These are phyloP conservation scores for Sanghuangporus baumii DNA, from an alignment of 1,284 basidiomycete species.

Conservation along the genomic window DNA sequence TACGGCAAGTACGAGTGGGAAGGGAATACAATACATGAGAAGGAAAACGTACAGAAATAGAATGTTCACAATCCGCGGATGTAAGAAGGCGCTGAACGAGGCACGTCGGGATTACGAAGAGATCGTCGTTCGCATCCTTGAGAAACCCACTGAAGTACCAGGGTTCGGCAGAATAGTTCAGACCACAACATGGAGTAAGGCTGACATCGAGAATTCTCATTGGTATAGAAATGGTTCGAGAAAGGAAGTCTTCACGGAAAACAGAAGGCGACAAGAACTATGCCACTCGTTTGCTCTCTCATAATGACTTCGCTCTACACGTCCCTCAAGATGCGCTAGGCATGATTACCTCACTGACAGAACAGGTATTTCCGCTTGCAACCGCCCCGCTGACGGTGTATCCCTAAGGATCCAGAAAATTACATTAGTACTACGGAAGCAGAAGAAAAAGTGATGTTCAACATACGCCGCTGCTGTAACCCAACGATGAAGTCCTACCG, in stretches of 20 bases:
- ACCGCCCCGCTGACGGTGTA: constrained; percentile 11
- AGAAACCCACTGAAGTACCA: neutral
- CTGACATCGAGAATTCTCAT: too few relatives aligned
- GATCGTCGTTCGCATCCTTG: neutral
- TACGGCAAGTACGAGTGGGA: neutral
- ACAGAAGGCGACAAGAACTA: neutral
- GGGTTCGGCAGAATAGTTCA: too few relatives aligned
- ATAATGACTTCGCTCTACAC: neutral
- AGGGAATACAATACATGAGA: neutral
- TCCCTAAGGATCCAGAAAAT: neutral
- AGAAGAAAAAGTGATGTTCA: neutral
- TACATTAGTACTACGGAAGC: neutral
- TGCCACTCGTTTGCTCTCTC: neutral
- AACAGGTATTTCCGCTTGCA: constrained; percentile 10
- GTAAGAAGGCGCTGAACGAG: neutral
- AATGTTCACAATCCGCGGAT: neutral
- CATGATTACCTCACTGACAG: constrained; percentile 13
- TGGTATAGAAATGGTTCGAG: too few relatives aligned
- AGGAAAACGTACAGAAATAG: neutral
- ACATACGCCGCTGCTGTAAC: constrained; percentile 13
- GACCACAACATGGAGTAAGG: too few relatives aligned
- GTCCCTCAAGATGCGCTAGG: constrained; percentile 7
- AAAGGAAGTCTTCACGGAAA: neutral
- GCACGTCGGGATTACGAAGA: neutral
- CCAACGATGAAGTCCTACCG: constrained; percentile 4